Evolutionary conservation across 192 early-diverging fungal species (phyloP), one percentile per base, ranked within the genome.

Genomic region (Piromyces sp.): DNA sequence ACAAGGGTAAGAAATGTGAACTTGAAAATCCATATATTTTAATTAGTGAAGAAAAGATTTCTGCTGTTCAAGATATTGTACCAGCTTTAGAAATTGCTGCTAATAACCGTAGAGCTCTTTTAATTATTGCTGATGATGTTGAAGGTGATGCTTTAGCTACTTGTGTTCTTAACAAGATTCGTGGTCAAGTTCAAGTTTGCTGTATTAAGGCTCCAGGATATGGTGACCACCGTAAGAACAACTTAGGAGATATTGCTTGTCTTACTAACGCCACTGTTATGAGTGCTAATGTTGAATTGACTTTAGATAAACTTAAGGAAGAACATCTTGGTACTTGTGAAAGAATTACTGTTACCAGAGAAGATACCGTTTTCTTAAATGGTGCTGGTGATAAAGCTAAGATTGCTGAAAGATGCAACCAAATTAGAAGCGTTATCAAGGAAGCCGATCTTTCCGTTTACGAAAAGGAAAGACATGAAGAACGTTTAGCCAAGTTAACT

Each of bases 191-290:
- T 83, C 94, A 95, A 87, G 96, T 99, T 51, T 93, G 92, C 84
- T 94, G 94, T 79, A 97, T 99, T 89, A 99, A 99, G 93, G 96
- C 98, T 13, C 98, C 98, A 42, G 98, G 98, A 42, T 99, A 98
- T 83, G 98, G 98, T 87, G 98, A 99, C 88, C 98, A 99, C 94
- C 95, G 98, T 88, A 99, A 99, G 92, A 94, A 95, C 40, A 99
- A 96, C 81, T 90, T 99, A 79, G 95, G 96, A 80, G 98, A 99
- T 88, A 91, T 99, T 83, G 98, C 95, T 80, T 95, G 97, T 79
- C 89, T 99, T 83, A 99, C 98, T 83, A 95, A 97, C 88, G 93
- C 92, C 81, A 95, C 95, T 80, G 98, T 99, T 81, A 98, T 99
- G 90, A 94, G 92, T 79, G 95, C 97, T 86, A 97, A 99, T 84